These are phyloP conservation scores for Taphrina flavorubra DNA, from an alignment of 1,139 yeast species.

Conservation along the genomic window DNA sequence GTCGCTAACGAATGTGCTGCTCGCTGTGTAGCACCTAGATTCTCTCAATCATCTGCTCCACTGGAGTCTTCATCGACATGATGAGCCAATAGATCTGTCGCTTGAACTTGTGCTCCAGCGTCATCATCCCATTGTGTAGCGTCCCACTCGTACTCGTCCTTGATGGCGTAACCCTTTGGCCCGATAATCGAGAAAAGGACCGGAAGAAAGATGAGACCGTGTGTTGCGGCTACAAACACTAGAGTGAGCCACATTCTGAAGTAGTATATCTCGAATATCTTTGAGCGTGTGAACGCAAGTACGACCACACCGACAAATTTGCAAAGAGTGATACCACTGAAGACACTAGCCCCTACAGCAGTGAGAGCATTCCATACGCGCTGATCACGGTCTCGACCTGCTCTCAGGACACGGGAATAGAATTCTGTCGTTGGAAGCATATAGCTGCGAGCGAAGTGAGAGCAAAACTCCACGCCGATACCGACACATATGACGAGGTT, in stretches of 20 bases:
- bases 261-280: conserved; percentile 87
- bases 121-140: conserved; percentile 6
- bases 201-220: conserved; percentile 79
- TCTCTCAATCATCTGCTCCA: neutral
- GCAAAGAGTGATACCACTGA: conserved; percentile 88
- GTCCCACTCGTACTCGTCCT: conserved; percentile 46
- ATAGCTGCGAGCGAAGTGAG: conserved; percentile 83
- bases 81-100: conserved; percentile 2
- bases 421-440: conserved; percentile 53
- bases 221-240: conserved; percentile 75
- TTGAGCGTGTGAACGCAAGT: conserved; percentile 80
- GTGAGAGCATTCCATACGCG: conserved; percentile 67
- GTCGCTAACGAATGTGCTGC: too few species aligned
- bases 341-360: conserved; percentile 82
- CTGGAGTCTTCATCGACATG: neutral
- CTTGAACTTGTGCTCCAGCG: neutral
- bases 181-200: conserved; percentile 71
- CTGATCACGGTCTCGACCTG: conserved; percentile 47
- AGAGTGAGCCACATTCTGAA: conserved; percentile 95
- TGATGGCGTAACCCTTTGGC: conserved; percentile 58
- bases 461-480: conserved; percentile 88
- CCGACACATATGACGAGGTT: conserved; percentile 90
- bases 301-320: conserved; percentile 87
- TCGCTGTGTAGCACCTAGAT: too few species aligned
- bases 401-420: conserved; percentile 21